Conservation (phyloP, 2,329 filamentous ascomycete species). For the Talaromyces sp. region DNA sequence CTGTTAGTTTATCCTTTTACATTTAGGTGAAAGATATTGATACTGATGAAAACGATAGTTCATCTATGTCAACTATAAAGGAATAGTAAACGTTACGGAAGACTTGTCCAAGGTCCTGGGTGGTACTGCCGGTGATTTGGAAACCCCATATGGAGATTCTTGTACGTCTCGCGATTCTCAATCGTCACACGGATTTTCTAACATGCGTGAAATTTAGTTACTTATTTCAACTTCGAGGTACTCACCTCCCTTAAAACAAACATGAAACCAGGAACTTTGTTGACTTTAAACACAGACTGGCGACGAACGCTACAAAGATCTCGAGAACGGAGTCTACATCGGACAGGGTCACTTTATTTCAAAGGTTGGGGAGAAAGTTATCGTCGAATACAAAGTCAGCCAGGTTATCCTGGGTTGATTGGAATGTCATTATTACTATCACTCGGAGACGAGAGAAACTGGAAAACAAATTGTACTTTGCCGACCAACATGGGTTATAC, state of each 20-base stretch:
- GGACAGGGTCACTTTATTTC: conserved; percentile 37
- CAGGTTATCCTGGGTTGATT: conserved; percentile 26
- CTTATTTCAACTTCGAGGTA: conserved; percentile 35
- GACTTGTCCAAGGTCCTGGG: conserved; percentile 29
- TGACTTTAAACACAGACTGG: conserved; percentile 28
- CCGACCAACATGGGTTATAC: background rate
- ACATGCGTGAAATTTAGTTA: conserved; percentile 22
- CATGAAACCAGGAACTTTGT: background rate
- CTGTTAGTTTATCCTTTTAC: conserved; percentile 22
- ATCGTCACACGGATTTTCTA: background rate
- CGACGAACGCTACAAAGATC: conserved; percentile 36
- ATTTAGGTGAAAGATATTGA: background rate
- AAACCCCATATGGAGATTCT: conserved; percentile 35
- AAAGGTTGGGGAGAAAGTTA: conserved; percentile 29
- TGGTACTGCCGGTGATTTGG: conserved; percentile 26
- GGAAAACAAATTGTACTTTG: background rate
- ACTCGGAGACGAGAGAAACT: background rate
- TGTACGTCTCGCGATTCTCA: conserved; percentile 27
- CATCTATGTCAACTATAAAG: conserved; percentile 39
- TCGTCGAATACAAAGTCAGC: conserved; percentile 42
- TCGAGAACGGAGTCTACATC: conserved; percentile 39
- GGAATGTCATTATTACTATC: background rate
- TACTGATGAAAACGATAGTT: conserved; percentile 17
- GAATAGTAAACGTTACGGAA: conserved; percentile 31
- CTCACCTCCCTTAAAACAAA: background rate